These are phyloP conservation scores for Emericellopsis cladophorae DNA, from an alignment of 2,329 filamentous ascomycete species.

Conservation along the genomic window DNA sequence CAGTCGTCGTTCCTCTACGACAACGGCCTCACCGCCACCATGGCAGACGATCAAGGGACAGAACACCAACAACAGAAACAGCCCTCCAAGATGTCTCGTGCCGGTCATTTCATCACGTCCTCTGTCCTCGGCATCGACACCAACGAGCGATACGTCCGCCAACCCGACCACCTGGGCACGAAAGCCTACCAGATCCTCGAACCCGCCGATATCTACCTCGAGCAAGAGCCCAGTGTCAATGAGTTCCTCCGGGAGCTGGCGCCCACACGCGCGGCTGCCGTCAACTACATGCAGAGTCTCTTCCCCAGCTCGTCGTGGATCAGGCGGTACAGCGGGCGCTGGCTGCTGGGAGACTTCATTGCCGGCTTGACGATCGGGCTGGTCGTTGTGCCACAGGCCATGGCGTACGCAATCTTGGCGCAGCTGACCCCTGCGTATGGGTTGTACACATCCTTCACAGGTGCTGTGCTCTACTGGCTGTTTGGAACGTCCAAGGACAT, in stretches of 20 bases:
- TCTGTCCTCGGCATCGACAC: slow-evolving; percentile 18
- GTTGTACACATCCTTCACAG: slow-evolving; percentile 73
- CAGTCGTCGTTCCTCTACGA: no score
- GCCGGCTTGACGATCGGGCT: slow-evolving; percentile 46
- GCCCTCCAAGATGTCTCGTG: not conserved
- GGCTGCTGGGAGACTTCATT: slow-evolving; percentile 61
- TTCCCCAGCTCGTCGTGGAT: slow-evolving; percentile 65
- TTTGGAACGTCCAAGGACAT: slow-evolving; percentile 81
- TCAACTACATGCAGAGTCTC: slow-evolving; percentile 33
- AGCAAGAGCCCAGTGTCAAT: slow-evolving; percentile 51
- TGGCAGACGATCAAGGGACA: not conserved
- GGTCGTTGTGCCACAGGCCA: slow-evolving; percentile 67
- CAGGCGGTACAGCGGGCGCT: slow-evolving; percentile 55
- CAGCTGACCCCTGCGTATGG: slow-evolving; percentile 56
- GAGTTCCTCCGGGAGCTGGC: slow-evolving; percentile 47
- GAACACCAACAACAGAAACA: not conserved
- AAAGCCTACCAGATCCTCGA: slow-evolving; percentile 11
- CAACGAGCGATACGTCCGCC: slow-evolving; percentile 12
- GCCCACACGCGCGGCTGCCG: slow-evolving; percentile 32
- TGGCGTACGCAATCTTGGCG: slow-evolving; percentile 68
- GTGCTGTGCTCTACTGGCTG: slow-evolving; percentile 69
- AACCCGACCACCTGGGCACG: slow-evolving; percentile 12
- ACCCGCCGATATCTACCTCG: slow-evolving; percentile 29
- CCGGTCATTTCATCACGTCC: slow-evolving; percentile 9
- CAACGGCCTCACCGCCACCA: not conserved